Evolutionary conservation across 768 basidiomycete genomes (phyloP).

Genomic region (Boletus sensibilis): DNA sequence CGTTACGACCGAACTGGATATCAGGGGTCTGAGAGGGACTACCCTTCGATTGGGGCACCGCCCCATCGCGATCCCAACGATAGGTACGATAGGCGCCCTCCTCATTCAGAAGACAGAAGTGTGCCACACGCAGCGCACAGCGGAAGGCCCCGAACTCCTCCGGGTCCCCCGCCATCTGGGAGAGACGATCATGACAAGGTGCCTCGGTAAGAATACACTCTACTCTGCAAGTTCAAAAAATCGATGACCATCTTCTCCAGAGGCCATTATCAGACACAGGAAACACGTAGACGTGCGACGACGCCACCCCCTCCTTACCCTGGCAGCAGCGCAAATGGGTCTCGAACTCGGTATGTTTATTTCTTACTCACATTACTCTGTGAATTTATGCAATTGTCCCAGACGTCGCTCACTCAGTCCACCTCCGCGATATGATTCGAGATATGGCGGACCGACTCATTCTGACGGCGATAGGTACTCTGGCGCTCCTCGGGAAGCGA

Average conservation of each 20-base stretch:
- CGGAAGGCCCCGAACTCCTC: conserved; percentile 52
- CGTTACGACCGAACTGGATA: conserved; percentile 50
- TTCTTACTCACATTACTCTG: background rate
- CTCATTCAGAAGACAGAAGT: conserved; percentile 43
- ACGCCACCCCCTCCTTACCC: conserved; percentile 56
- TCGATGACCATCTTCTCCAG: conserved; percentile 5
- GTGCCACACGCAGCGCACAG: conserved; percentile 43
- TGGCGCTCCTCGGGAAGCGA: conserved; percentile 34
- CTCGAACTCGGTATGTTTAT: conserved; percentile 39
- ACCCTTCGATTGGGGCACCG: conserved; percentile 43
- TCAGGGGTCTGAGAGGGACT: conserved; percentile 39
- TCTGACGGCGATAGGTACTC: conserved; percentile 50
- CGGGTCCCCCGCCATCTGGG: conserved; percentile 55
- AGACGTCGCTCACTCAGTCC: conserved; percentile 77
- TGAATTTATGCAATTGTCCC: background rate
- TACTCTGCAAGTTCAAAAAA: background rate
- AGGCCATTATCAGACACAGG: conserved; percentile 18
- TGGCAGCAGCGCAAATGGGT: conserved; percentile 40
- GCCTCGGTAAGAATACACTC: conserved; percentile 45
- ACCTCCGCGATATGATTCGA: conserved; percentile 48
- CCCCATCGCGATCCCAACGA: conserved; percentile 55
- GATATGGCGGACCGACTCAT: conserved; percentile 48
- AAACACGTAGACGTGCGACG: conserved; percentile 48
- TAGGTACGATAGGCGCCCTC: conserved; percentile 53
- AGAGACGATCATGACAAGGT: conserved; percentile 64